Evolutionary conservation across 257 asterid species (phyloP).

Genomic region (Voacanga thouarsii): DNA sequence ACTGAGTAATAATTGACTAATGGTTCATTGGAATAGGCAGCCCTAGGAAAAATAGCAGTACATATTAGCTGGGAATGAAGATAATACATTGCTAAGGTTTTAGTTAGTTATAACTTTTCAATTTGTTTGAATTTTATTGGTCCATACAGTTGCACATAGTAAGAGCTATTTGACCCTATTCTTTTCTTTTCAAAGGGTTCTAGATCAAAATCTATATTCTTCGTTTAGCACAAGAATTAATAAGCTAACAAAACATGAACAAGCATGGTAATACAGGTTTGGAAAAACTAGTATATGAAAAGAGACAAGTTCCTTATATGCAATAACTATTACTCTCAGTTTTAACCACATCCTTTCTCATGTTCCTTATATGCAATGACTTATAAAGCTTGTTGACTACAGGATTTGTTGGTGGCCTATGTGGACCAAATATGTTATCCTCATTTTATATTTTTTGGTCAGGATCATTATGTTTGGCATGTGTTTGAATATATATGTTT

Average conservation of each 20-base stretch:
- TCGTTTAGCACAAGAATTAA: no score
- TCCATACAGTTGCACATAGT: neutral
- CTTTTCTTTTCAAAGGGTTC: neutral
- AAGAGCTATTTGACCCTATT: neutral
- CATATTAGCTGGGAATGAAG: neutral
- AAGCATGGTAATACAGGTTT: no score
- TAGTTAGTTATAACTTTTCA: neutral
- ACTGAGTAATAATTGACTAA: neutral
- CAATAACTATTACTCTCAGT: constrained; percentile 37
- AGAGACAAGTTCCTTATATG: constrained; percentile 43
- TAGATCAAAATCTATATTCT: neutral
- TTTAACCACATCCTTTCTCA: neutral
- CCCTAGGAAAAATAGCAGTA: neutral
- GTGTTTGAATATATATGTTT: neutral
- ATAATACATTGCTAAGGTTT: neutral
- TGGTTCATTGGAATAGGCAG: neutral
- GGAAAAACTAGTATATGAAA: neutral
- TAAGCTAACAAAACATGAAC: neutral
- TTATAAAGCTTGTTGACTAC: constrained; percentile 23
- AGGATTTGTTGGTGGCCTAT: constrained; percentile 99
- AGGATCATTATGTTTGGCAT: no score
- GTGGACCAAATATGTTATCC: constrained; percentile 33
- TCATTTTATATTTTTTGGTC: neutral
- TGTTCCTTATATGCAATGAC: constrained; percentile 16
- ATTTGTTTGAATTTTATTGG: neutral